Evolutionary conservation across 306 rosid species (phyloP).

Genomic region (Cajanus cajan): DNA sequence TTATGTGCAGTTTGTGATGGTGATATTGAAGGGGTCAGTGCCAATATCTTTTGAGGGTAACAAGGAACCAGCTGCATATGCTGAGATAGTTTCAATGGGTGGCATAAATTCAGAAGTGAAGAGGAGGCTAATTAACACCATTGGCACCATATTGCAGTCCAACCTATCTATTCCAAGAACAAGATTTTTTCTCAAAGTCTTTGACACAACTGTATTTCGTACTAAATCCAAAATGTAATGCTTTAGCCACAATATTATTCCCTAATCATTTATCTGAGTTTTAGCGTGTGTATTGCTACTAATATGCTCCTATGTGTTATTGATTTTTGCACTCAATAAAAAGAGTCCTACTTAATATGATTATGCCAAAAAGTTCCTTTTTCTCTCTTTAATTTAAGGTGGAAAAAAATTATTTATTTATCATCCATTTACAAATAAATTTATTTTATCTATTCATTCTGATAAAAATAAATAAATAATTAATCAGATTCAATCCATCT

Average conservation of each 20-base stretch:
- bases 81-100: conserved; percentile 85
- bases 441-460: too few relatives aligned
- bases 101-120: conserved; percentile 73
- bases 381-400: not conserved
- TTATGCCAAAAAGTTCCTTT: not conserved
- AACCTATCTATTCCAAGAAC: conserved; percentile 57
- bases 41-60: conserved; percentile 59
- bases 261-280: not conserved
- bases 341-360: not conserved
- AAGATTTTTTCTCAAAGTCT: conserved; percentile 83
- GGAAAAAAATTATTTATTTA: too few relatives aligned
- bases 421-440: too few relatives aligned
- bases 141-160: conserved; percentile 65
- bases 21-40: conserved; percentile 82
- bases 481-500: too few relatives aligned
- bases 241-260: not conserved
- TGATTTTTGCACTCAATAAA: not conserved
- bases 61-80: conserved; percentile 77
- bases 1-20: conserved; percentile 80
- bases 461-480: too few relatives aligned
- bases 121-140: conserved; percentile 58
- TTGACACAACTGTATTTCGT: conserved; percentile 60
- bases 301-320: not conserved
- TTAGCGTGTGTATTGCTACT: not conserved
- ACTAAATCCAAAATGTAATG: conserved; percentile 50